phyloP scores from a whole-genome alignment of 139 green algal species.

The Volvox reticuliferus region DNA sequence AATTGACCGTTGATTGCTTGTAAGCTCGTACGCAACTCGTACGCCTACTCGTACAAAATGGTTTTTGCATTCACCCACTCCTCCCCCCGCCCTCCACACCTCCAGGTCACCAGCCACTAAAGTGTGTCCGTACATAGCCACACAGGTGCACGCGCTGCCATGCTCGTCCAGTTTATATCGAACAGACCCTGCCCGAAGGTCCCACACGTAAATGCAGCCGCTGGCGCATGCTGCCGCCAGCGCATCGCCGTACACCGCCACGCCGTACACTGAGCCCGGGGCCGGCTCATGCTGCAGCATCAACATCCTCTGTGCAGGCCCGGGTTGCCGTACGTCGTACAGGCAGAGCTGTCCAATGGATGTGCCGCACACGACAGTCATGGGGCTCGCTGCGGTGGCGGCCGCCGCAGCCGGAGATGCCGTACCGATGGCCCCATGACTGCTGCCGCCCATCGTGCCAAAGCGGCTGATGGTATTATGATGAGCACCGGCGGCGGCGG shows the following conservation, averaged over 20 bases:
- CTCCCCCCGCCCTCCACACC: neutral
- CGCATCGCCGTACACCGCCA: slow-evolving; percentile 14
- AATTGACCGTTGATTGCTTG: too few species aligned
- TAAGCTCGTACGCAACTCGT: too few species aligned
- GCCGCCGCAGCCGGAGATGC: neutral
- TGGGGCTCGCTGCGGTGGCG: neutral
- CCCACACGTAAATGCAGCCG: slow-evolving; percentile 20
- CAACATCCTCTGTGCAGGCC: neutral
- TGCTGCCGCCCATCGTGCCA: neutral
- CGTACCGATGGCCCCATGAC: neutral
- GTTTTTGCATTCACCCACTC: neutral
- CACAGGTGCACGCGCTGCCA: slow-evolving; percentile 21
- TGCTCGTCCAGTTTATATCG: slow-evolving; percentile 20
- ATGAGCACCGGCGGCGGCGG: neutral
- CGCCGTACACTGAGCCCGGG: slow-evolving; percentile 14
- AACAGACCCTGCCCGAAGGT: neutral
- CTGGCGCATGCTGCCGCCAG: slow-evolving; percentile 11
- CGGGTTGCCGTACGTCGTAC: slow-evolving; percentile 28
- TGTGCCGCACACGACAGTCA: neutral
- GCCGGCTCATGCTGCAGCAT: neutral
- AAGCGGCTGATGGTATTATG: neutral
- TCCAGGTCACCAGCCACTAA: slow-evolving; percentile 24
- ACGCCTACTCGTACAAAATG: too few species aligned
- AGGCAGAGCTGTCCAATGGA: slow-evolving; percentile 10
- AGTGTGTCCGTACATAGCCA: slow-evolving; percentile 27